phyloP scores from a whole-genome alignment of 306 rosid genomes.

The Citrullus colocynthis region DNA sequence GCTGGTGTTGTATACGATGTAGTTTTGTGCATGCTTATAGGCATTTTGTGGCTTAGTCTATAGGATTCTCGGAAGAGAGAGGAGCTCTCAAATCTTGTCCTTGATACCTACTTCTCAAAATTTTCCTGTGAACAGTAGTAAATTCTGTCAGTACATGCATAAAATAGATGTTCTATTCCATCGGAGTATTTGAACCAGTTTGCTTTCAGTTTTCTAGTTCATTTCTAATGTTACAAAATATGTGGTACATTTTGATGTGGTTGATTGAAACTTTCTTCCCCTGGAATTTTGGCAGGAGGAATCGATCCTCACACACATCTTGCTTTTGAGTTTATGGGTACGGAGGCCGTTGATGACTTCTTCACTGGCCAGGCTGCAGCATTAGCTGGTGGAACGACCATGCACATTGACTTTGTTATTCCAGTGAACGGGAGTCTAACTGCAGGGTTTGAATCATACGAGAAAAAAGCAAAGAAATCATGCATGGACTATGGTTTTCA shows the following conservation, averaged over 20 bases:
- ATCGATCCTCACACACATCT: slow-evolving; percentile 96
- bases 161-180: not conserved
- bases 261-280: not conserved
- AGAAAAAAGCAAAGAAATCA: slow-evolving; percentile 57
- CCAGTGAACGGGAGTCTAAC: slow-evolving; percentile 60
- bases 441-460: slow-evolving; percentile 70
- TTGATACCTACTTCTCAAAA: not conserved
- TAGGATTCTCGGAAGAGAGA: not conserved
- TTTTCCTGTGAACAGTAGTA: not conserved
- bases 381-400: slow-evolving; percentile 95
- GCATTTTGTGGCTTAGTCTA: not conserved
- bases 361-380: slow-evolving; percentile 97
- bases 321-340: slow-evolving; percentile 52
- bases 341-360: slow-evolving; percentile 60
- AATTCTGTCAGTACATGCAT: not conserved
- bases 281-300: slow-evolving; percentile 52
- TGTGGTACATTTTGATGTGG: not conserved
- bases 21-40: not conserved
- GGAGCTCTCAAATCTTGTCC: not conserved
- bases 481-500: slow-evolving; percentile 98
- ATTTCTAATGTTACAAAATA: not conserved
- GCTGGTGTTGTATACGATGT: not conserved
- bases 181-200: not conserved
- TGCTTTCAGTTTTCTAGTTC: not conserved
- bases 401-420: slow-evolving; percentile 88